phyloP scores from a whole-genome alignment of 2,329 filamentous ascomycete species.

The Penicillium sp. region DNA sequence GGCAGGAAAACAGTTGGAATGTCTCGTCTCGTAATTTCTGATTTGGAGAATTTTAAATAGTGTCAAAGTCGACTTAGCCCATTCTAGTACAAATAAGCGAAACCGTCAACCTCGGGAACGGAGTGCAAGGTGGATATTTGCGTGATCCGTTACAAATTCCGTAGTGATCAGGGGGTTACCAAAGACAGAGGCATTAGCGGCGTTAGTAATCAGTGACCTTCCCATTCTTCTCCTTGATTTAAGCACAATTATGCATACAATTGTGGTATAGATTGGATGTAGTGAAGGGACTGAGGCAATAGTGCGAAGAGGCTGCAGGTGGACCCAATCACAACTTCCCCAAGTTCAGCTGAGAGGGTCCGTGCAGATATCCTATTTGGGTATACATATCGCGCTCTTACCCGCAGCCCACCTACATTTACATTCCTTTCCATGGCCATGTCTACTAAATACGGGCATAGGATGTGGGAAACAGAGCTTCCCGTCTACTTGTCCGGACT shows the following conservation, averaged over 20 bases:
- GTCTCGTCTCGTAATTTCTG: not conserved
- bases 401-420: too few species aligned
- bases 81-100: not conserved
- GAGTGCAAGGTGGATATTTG: not conserved
- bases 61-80: not conserved
- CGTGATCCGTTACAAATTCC: not conserved
- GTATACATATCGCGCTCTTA: not conserved
- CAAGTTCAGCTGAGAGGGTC: not conserved
- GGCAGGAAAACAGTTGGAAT: not conserved
- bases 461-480: not conserved
- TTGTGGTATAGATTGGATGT: not conserved
- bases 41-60: not conserved
- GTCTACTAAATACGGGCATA: not conserved
- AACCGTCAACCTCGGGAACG: not conserved
- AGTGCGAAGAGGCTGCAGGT: not conserved
- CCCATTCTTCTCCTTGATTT: not conserved
- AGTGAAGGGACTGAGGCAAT: not conserved
- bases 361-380: not conserved
- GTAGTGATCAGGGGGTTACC: not conserved
- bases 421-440: too few species aligned
- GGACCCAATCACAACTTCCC: not conserved
- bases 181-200: not conserved
- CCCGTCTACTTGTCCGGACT: too few species aligned
- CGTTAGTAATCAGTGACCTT: not conserved
- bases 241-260: not conserved